Evolutionary conservation across 2,329 filamentous ascomycete genomes (phyloP).

Genomic region (Dactylellina leptospora): DNA sequence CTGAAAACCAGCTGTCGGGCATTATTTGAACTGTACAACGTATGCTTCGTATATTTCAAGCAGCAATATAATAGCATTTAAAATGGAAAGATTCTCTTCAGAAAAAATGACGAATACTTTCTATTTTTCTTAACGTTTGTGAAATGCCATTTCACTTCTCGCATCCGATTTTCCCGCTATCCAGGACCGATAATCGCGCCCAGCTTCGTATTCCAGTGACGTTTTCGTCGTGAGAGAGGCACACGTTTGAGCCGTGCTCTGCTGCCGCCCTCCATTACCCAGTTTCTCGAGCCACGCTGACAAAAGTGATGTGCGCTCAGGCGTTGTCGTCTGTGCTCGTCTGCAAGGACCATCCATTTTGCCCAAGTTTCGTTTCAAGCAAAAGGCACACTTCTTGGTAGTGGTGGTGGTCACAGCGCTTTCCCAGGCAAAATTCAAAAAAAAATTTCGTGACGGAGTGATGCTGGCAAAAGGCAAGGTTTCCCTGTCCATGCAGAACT

Average conservation of each 20-base stretch:
- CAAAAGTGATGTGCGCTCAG: conserved; percentile 40
- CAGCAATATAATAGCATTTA: too few relatives aligned
- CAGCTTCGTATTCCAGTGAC: conserved; percentile 34
- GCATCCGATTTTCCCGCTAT: neutral
- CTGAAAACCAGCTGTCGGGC: neutral
- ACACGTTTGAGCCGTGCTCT: conserved; percentile 27
- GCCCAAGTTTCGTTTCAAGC: conserved; percentile 44
- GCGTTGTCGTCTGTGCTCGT: conserved; percentile 49
- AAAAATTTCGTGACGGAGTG: conserved; percentile 24
- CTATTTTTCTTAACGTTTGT: too few relatives aligned
- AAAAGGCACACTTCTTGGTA: conserved; percentile 3
- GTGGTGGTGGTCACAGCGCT: conserved; percentile 34
- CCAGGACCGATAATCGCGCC: neutral
- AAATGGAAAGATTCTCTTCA: too few relatives aligned
- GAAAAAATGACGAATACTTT: too few relatives aligned
- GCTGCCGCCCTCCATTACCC: conserved; percentile 12
- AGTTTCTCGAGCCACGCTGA: conserved; percentile 10
- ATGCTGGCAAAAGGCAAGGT: conserved; percentile 8
- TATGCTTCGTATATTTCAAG: neutral
- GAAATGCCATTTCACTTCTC: neutral
- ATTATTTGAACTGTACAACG: neutral
- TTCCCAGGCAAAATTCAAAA: conserved; percentile 49
- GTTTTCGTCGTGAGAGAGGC: conserved; percentile 27
- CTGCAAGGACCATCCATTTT: conserved; percentile 52
- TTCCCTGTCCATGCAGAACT: conserved; percentile 28